These are phyloP conservation scores for Pulveroboletus sp. DNA, from an alignment of 768 basidiomycete genomes.

Conservation along the genomic window DNA sequence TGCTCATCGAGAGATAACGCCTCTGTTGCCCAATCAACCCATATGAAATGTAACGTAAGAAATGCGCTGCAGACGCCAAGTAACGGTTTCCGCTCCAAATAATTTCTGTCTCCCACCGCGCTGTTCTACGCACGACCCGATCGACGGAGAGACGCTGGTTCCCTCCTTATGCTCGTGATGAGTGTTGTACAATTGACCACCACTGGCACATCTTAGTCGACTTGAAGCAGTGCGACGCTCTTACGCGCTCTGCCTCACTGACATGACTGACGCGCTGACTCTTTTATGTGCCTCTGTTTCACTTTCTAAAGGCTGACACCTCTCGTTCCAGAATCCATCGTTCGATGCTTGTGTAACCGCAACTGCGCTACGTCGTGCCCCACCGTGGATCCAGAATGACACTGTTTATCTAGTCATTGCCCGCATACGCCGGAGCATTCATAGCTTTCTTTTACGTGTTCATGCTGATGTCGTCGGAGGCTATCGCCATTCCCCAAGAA, in stretches of 20 bases:
- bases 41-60: too few relatives aligned
- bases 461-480: too few relatives aligned
- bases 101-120: background rate
- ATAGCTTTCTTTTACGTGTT: too few relatives aligned
- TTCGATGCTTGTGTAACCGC: background rate
- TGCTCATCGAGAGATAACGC: too few relatives aligned
- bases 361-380: too few relatives aligned
- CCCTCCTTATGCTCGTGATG: conserved; percentile 45
- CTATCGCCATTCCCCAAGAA: too few relatives aligned
- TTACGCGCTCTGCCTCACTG: background rate
- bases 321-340: conserved; percentile 7
- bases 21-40: too few relatives aligned
- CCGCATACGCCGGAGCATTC: too few relatives aligned
- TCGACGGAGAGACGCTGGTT: conserved; percentile 14
- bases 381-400: background rate
- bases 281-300: background rate
- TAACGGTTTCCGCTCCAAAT: background rate
- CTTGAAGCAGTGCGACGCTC: background rate
- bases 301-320: conserved; percentile 14
- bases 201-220: conserved; percentile 46
- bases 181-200: conserved; percentile 72
- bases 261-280: conserved; percentile 64
- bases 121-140: background rate
- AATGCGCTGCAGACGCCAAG: background rate
- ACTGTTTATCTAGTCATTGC: too few relatives aligned